phyloP scores from a whole-genome alignment of 352 stramenopile species.

The Globisporangium yorkense region DNA sequence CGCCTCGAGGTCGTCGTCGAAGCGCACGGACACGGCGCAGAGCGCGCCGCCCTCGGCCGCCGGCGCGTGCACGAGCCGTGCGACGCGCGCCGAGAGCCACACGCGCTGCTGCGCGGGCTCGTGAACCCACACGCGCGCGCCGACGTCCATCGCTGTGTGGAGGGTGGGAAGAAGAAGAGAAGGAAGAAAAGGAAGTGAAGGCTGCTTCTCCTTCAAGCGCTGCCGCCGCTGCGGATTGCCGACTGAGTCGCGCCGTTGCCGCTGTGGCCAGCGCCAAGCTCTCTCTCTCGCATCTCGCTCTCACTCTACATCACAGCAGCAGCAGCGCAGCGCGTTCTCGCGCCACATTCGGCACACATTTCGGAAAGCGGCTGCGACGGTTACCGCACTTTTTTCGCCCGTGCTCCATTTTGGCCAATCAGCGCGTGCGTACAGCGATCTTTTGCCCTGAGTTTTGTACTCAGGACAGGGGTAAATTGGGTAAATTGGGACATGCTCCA shows the following conservation, averaged over 20 bases:
- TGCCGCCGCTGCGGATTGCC: not conserved
- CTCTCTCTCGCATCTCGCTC: too few relatives aligned
- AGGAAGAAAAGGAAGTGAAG: too few relatives aligned
- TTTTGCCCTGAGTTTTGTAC: not conserved
- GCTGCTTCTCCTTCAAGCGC: too few relatives aligned
- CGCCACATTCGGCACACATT: not conserved
- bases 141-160: conserved; percentile 52
- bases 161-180: too few relatives aligned
- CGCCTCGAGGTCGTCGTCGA: not conserved
- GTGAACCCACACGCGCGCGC: conserved; percentile 63
- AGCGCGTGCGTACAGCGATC: not conserved
- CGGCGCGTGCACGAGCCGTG: conserved; percentile 9
- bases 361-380: too few relatives aligned
- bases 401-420: not conserved
- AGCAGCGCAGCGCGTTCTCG: not conserved
- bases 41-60: not conserved
- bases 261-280: too few relatives aligned
- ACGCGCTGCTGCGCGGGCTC: conserved; percentile 43
- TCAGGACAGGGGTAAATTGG: not conserved
- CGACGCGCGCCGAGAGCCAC: conserved; percentile 52
- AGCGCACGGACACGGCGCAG: conserved; percentile 1
- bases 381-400: too few relatives aligned
- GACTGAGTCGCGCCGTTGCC: not conserved
- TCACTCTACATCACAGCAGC: too few relatives aligned
- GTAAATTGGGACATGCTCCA: not conserved